Percentiles rank a stretch among this genome's conserved stretches.
phyloP scores from a whole-genome alignment of 2,329 filamentous ascomycete genomes.

The Sarocladium brachiariae region DNA sequence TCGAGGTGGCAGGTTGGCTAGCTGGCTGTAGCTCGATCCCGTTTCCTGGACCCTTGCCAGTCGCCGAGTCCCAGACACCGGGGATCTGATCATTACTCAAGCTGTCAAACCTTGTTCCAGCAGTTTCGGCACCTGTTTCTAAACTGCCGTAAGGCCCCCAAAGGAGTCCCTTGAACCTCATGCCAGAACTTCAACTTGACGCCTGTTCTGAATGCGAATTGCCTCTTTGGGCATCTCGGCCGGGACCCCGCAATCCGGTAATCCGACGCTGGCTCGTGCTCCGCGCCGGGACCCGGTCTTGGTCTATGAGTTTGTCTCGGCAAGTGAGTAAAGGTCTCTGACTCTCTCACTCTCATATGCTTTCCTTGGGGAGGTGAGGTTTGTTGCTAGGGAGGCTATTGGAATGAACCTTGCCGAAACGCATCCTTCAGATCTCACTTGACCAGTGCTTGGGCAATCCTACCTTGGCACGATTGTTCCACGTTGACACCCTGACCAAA shows the following conservation, averaged over 20 bases:
- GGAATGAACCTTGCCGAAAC: too few species aligned
- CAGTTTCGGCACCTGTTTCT: background rate
- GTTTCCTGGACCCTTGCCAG: too few species aligned
- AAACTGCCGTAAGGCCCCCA: background rate
- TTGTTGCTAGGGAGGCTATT: background rate
- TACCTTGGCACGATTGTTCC: too few species aligned
- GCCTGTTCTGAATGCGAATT: background rate
- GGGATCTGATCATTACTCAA: background rate
- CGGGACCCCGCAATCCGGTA: constrained; percentile 6
- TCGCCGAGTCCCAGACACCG: background rate
- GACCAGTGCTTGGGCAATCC: too few species aligned
- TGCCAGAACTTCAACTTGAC: background rate
- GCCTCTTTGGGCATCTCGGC: constrained; percentile 1
- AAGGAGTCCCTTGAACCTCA: background rate
- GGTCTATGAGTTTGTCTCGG: background rate
- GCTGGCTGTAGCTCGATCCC: too few species aligned
- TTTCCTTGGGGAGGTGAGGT: too few species aligned
- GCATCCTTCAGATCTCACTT: too few species aligned
- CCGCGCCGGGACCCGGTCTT: background rate
- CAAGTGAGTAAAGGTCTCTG: background rate
- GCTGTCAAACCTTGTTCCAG: background rate
- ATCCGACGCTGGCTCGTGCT: background rate
- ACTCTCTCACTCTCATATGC: background rate
- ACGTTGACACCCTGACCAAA: too few species aligned
- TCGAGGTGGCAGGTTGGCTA: too few species aligned